phyloP scores from a whole-genome alignment of 345 rosid species.

The Mangifera indica region DNA sequence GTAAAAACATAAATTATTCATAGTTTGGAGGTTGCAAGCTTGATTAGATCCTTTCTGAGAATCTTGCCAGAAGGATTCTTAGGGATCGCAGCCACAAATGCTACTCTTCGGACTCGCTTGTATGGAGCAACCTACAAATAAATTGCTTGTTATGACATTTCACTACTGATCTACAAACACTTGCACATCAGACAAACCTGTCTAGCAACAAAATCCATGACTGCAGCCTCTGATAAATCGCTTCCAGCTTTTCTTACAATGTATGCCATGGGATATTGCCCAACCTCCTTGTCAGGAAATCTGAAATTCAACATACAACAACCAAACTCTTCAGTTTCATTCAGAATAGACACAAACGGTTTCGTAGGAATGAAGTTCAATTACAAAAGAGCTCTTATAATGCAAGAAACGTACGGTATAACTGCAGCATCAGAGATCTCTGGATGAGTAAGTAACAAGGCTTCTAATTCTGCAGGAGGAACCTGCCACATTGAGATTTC shows the following conservation, averaged over 20 bases:
- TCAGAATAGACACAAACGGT: not conserved
- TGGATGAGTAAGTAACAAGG: slow-evolving; percentile 68
- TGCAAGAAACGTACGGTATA: slow-evolving; percentile 58
- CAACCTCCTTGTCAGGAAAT: slow-evolving; percentile 77
- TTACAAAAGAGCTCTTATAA: not conserved
- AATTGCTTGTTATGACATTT: slow-evolving; percentile 2
- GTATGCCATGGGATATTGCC: slow-evolving; percentile 84
- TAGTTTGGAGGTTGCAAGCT: slow-evolving; percentile 72
- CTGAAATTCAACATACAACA: slow-evolving; percentile 31
- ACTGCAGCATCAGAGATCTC: slow-evolving; percentile 77
- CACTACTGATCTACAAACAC: not conserved
- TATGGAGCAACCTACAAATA: slow-evolving; percentile 80
- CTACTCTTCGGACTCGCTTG: slow-evolving; percentile 63
- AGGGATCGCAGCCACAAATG: slow-evolving; percentile 60
- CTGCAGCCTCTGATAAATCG: slow-evolving; percentile 38
- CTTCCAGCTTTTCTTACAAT: slow-evolving; percentile 66
- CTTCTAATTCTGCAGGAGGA: slow-evolving; percentile 91
- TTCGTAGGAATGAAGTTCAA: not conserved
- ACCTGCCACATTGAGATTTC: slow-evolving; percentile 49
- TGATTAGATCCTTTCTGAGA: slow-evolving; percentile 79
- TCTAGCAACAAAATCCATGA: slow-evolving; percentile 65
- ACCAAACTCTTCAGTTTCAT: not conserved
- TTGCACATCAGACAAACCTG: slow-evolving; percentile 38
- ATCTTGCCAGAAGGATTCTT: slow-evolving; percentile 83
- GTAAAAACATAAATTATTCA: slow-evolving; percentile 22